phyloP scores from a whole-genome alignment of 495 filamentous ascomycete species.

The Usnea hakonensis region DNA sequence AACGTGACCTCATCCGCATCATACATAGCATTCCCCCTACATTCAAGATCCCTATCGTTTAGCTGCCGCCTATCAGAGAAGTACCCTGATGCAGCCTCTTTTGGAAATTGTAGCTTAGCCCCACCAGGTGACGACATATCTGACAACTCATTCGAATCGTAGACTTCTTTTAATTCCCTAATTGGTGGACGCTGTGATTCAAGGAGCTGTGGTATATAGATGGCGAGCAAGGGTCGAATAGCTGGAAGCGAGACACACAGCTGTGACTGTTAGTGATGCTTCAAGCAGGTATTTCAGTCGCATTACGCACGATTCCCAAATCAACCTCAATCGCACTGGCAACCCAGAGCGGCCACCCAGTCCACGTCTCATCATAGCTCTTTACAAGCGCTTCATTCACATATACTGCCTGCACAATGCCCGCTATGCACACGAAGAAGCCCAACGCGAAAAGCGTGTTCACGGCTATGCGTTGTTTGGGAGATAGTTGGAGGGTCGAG shows the following conservation, averaged over 20 bases:
- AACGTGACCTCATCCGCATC: not conserved
- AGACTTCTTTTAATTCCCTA: not conserved
- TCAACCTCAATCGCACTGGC: constrained; percentile 48
- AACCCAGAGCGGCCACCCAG: constrained; percentile 46
- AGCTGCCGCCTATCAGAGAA: not conserved
- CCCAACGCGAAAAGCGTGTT: constrained; percentile 37
- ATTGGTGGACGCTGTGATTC: not conserved
- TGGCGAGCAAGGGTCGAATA: constrained; percentile 43
- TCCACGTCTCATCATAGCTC: constrained; percentile 48
- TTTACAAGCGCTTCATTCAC: constrained; percentile 43
- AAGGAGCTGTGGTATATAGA: constrained; percentile 37
- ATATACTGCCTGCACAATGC: no score
- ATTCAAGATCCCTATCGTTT: not conserved
- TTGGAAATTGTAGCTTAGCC: not conserved
- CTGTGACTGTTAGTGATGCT: constrained; percentile 30
- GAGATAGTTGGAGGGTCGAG: no score
- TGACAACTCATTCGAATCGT: not conserved
- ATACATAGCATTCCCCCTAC: not conserved
- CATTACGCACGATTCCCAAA: no score
- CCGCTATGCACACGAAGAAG: constrained; percentile 50
- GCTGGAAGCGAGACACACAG: constrained; percentile 51
- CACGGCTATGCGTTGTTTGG: no score
- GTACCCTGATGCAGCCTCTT: not conserved
- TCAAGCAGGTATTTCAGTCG: no score
- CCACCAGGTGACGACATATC: not conserved